phyloP scores from a whole-genome alignment of 2,329 filamentous ascomycete genomes.

The Botryotinia narcissicola region DNA sequence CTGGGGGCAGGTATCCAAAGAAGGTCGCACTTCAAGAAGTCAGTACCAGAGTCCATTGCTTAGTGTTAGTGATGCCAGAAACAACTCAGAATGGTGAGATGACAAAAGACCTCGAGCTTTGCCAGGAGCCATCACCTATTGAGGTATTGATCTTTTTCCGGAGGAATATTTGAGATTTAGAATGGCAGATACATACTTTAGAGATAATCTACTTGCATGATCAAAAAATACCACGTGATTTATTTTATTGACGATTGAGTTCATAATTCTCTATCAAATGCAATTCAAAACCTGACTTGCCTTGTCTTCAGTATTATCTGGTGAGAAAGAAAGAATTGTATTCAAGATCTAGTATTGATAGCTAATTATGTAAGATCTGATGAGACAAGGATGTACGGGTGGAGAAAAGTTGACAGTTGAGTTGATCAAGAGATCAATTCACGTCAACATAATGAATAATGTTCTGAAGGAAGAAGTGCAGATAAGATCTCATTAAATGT shows the following conservation, averaged over 20 bases:
- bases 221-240: neutral
- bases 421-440: too few species aligned
- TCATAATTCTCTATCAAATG: neutral
- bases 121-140: neutral
- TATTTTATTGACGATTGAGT: neutral
- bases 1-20: neutral
- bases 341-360: neutral
- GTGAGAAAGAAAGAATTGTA: neutral
- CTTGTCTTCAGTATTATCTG: too few species aligned
- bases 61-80: neutral
- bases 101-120: neutral
- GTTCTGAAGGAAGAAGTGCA: neutral
- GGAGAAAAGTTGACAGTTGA: neutral
- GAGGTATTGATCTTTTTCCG: neutral
- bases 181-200: neutral
- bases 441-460: neutral
- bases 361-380: neutral
- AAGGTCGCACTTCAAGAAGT: neutral
- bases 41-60: too few species aligned
- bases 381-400: neutral
- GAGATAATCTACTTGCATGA: too few species aligned
- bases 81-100: neutral
- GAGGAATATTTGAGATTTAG: accelerated
- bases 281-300: neutral
- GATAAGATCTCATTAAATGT: neutral